Percentiles rank a stretch among this genome's conserved stretches.
Conservation (phyloP, 2,329 filamentous ascomycete genomes). For the Penicillium polonicum region DNA sequence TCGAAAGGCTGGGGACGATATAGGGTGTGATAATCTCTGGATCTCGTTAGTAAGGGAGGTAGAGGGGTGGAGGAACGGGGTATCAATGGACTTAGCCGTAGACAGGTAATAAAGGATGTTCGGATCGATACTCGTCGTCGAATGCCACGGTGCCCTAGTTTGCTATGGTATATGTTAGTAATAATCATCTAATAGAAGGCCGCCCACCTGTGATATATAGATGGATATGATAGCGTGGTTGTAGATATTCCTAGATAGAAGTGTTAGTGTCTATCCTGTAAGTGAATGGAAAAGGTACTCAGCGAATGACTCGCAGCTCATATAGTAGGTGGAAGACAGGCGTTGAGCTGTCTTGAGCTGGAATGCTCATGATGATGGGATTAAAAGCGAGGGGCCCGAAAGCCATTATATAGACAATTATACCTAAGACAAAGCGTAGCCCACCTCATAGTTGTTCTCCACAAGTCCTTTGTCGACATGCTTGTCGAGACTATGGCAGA, state of each 20-base stretch:
- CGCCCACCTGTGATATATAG: background rate
- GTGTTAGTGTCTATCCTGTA: background rate
- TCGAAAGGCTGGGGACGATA: background rate
- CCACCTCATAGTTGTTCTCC: background rate
- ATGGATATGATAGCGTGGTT: background rate
- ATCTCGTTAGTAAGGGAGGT: background rate
- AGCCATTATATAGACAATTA: constrained; percentile 6
- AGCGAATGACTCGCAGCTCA: background rate
- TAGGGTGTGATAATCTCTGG: too few species aligned
- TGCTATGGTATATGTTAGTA: background rate
- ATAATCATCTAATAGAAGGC: background rate
- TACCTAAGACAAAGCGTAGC: background rate
- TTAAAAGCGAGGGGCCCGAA: background rate
- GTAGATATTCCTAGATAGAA: background rate
- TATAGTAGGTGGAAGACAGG: background rate
- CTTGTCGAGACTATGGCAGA: background rate
- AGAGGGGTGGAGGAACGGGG: background rate
- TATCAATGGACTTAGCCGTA: background rate
- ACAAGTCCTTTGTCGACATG: background rate
- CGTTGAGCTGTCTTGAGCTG: background rate
- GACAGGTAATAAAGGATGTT: background rate
- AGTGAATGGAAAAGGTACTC: background rate
- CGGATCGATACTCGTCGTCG: background rate
- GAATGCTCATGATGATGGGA: background rate
- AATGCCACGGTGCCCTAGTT: background rate